Base-by-base conservation (phyloP, 495 filamentous ascomycete species). In the Hypoxylon perforatum region DNA sequence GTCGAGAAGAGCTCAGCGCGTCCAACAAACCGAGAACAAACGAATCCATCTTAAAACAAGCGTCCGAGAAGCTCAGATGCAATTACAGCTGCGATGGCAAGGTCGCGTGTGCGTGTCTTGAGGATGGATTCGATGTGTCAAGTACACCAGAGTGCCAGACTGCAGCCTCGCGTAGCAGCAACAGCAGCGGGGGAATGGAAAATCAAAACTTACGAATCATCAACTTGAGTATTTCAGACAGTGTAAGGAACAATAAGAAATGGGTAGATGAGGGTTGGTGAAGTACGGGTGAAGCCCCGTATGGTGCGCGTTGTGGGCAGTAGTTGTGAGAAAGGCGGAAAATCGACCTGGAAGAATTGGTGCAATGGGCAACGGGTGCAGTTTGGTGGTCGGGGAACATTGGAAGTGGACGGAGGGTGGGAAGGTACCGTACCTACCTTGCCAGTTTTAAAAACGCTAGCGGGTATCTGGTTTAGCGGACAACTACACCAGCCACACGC, bases 61-160 rank as follows among this genome's bases (percentile, higher is more conserved):
- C 58, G 53, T 71, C 67, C 22, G 54, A 73, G 51, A 70, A 65
- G 69, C 58, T 67, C 74, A 65, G 69, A 73, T 71, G 61, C 65
- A 65, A 50, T 47, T 41, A 46, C 55, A 65, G 55, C 67, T 52
- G 71, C 62, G 70, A 65, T 73, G 61, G 52, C 73, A 70, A 67
- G 76, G 72, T 77, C 71, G 72, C 76, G 77, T 75, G 76, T 73
- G 75, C 70, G 61, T 54, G 61, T 75, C 64, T 74, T 76, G 65
- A 74, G 71, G 78, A 74, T 71, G 73, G 79, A 71, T 77, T 77
- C 67, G 75, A 77, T 76, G 30, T n/a, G 74, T 74, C 71, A 73
- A 74, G 68, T 63, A 75, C 70, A 61, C 63, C 46, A 41, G 45
- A 65, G 67, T 59, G 63, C 53, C 61, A 71, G 55, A 46, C 25